Evolutionary conservation across 1,284 basidiomycete species (phyloP).

Genomic region (Wallemia ichthyophaga): DNA sequence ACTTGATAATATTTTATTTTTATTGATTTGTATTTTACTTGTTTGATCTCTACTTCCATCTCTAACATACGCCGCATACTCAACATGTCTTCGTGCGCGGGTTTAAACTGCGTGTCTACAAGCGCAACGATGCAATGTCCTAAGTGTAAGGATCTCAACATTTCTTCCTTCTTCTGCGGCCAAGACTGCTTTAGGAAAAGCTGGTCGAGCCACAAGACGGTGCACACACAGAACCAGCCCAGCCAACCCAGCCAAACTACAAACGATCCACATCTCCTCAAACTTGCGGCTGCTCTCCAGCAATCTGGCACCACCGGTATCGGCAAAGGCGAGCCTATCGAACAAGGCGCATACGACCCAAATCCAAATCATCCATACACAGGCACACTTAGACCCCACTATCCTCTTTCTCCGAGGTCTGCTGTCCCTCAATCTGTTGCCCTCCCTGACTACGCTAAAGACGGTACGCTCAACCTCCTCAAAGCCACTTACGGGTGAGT

Average conservation of each 20-base stretch:
- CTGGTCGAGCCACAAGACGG: slow-evolving; percentile 28
- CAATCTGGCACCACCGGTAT: slow-evolving; percentile 17
- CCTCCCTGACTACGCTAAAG: slow-evolving; percentile 45
- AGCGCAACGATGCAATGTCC: slow-evolving; percentile 39
- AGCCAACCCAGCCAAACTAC: no score
- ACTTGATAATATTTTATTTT: no score
- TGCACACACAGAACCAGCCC: slow-evolving; percentile 28
- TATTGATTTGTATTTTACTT: no score
- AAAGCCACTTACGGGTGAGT: slow-evolving; percentile 1
- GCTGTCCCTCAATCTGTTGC: slow-evolving; percentile 38
- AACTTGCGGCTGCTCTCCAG: not conserved
- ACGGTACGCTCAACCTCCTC: slow-evolving; percentile 22
- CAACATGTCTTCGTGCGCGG: not conserved
- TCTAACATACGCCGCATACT: no score
- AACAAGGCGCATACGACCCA: slow-evolving; percentile 32
- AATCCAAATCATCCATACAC: slow-evolving; percentile 36
- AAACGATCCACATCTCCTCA: slow-evolving; percentile 8
- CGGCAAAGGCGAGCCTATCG: not conserved
- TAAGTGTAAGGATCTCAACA: slow-evolving; percentile 30
- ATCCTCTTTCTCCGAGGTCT: slow-evolving; percentile 40
- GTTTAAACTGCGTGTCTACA: not conserved
- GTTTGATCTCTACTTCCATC: no score
- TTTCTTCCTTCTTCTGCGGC: slow-evolving; percentile 28
- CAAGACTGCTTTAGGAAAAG: slow-evolving; percentile 59
- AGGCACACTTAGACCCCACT: slow-evolving; percentile 37